Evolutionary conservation across 1,139 yeast species (phyloP), one percentile per base, ranked within the genome.

Genomic region (Geotrichum restrictum): DNA sequence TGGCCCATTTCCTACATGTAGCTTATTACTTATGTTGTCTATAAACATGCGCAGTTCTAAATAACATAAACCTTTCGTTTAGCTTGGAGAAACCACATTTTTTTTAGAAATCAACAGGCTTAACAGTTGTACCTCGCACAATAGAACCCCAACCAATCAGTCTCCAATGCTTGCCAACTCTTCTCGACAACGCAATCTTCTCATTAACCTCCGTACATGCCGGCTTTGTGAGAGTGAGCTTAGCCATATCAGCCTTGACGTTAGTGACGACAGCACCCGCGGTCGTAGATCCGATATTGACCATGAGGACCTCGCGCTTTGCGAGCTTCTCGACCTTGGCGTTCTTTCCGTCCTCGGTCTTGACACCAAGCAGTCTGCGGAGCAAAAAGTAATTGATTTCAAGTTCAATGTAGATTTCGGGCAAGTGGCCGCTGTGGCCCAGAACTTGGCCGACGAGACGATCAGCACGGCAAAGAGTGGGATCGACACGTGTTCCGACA

Each of bases 81-180:
- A 36, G 39, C 13, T 8, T 22, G 14, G 6, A n/a, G n/a, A n/a
- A n/a, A n/a, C n/a, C n/a, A n/a, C n/a, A n/a, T n/a, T n/a, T 33
- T 7, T 33, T 44, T 43, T 51, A 54, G 36, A 56, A 63, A 45
- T 56, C 60, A 32, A 60, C 62, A 34, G 66, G 66, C 31, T 57
- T 56, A 42, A 63, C 54, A 31, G 64, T 63, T 48, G 65, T 83
- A 74, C 98, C 98, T 75, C 88, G 89, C 75, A 88, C 88, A 70
- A 94, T 93, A 53, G 97, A 88, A 63, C 98, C 99, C 99, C 99
- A 94, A 65, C 99, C 99, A 75, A 94, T 94, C 72, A 94, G 81
- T 80, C 99, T 94, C 96, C 98, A 94, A 74, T 94, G 99, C 81
- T 91, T 93, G 70, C 93, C 99, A 65, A 94, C 94, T 82, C 98